Evolutionary conservation across 176 grass and related monocot species (phyloP), one percentile per base, ranked within the genome.

Genomic region (Avena eriantha): DNA sequence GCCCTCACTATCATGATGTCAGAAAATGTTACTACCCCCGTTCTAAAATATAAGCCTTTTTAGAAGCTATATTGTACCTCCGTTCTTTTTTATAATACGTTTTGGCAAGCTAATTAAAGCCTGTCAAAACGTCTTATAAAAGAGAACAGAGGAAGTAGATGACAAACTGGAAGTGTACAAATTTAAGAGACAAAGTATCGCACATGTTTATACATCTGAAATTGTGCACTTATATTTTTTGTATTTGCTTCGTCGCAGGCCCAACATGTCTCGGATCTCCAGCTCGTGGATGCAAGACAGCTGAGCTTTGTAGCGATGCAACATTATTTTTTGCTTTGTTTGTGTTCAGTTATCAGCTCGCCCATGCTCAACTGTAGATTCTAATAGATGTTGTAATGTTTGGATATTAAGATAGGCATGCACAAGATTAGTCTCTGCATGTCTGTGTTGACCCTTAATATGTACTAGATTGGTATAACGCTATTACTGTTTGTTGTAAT

Each of bases 401-500:
- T 18, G 46, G 69, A 56, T 3, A 58, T 56, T 84, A 80, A 73
- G 81, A 21, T 84, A 84, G 75, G 46, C 75, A 84, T n/a, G 82
- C 68, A 9, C 49, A 67, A 81, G 47, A 67, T 73, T 79, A 14
- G 60, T 69, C 41, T 53, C 34, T 74, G 16, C 21, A 18, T 65
- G 46, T 67, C 61, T 87, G 31, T 83, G 48, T 57, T 76, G 58
- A 10, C 24, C 7, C 39, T 26, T 85, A 29, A 15, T n/a, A 34
- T 84, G 76, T 41, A 41, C 39, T 85, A 45, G 71, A 80, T 66
- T 35, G 72, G 22, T 64, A 58, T 19, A 73, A 66, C 34, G 77
- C 21, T 87, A 51, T 12, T 77, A 67, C 35, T 13, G 19, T 83
- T 54, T 64, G 19, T 69, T 88, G 34, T 46, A 73, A 78, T 77